Evolutionary conservation across 371 early-diverging fungal species (phyloP).

Genomic region (Batrachochytrium dendrobatidis): DNA sequence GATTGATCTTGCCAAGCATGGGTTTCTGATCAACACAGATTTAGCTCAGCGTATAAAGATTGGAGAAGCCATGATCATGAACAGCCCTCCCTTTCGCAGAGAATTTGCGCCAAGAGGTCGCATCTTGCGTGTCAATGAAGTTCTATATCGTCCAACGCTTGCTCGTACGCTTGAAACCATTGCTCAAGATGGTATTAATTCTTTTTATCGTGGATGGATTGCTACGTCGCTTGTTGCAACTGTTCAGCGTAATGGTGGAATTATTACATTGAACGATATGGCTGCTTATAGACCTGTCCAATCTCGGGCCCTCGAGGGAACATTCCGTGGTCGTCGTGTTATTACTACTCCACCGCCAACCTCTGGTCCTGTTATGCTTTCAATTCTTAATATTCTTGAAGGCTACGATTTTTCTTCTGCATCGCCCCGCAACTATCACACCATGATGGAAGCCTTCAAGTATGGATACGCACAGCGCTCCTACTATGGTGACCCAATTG

Average conservation of each 20-base stretch:
- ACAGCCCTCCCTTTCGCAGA: constrained; percentile 37
- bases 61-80: constrained; percentile 23
- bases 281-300: constrained; percentile 56
- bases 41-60: constrained; percentile 48
- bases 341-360: constrained; percentile 46
- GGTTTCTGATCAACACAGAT: constrained; percentile 56
- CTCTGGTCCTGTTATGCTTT: constrained; percentile 62
- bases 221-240: constrained; percentile 66
- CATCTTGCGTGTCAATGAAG: constrained; percentile 59
- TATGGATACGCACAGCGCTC: constrained; percentile 82
- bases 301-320: constrained; percentile 55
- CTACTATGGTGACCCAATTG: constrained; percentile 35
- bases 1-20: constrained; percentile 69
- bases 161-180: constrained; percentile 78
- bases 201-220: constrained; percentile 85
- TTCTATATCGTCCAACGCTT: constrained; percentile 60
- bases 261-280: constrained; percentile 77
- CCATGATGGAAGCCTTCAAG: constrained; percentile 87
- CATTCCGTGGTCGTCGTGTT: constrained; percentile 69
- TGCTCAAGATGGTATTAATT: constrained; percentile 70
- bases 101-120: constrained; percentile 65
- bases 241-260: constrained; percentile 66
- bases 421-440: neutral
- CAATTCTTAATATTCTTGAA: constrained; percentile 84
- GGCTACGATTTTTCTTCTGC: constrained; percentile 38